phyloP scores from a whole-genome alignment of 345 rosid genomes.

The Anacardium occidentale region DNA sequence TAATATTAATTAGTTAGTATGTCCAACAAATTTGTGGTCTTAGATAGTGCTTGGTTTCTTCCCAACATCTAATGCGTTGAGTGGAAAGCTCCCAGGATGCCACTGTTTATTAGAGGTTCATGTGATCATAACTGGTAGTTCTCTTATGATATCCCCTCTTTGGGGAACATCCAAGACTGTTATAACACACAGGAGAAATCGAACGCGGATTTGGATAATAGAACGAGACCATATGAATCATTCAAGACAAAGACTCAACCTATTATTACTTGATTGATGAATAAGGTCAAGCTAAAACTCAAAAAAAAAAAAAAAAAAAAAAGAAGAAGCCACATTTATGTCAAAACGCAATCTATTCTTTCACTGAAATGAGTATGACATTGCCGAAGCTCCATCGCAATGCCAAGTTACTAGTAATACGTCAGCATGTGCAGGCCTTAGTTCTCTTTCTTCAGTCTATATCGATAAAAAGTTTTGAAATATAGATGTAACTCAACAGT shows the following conservation, averaged over 20 bases:
- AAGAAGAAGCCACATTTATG: background rate
- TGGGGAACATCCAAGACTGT: constrained; percentile 32
- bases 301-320: background rate
- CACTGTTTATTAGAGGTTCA: constrained; percentile 31
- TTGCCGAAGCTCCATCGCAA: constrained; percentile 11
- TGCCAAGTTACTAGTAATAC: background rate
- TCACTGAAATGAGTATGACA: background rate
- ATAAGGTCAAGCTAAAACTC: background rate
- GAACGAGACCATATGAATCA: constrained; percentile 15
- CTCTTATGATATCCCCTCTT: constrained; percentile 29
- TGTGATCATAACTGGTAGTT: constrained; percentile 22
- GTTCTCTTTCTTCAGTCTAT: constrained; percentile 8
- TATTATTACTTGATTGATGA: background rate
- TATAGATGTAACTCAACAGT: background rate
- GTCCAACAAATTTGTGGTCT: background rate
- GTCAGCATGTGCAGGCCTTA: background rate
- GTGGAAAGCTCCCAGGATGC: constrained; percentile 13
- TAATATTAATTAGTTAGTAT: background rate
- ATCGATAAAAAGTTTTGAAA: background rate
- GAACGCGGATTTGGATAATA: constrained; percentile 18
- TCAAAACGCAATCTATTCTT: background rate
- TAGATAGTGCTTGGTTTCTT: background rate
- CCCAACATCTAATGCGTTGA: constrained; percentile 5
- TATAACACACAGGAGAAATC: constrained; percentile 30
- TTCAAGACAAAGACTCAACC: constrained; percentile 20